These are phyloP conservation scores for Tolypocladium cylindrosporum DNA, from an alignment of 2,329 filamentous ascomycete species.

Conservation along the genomic window DNA sequence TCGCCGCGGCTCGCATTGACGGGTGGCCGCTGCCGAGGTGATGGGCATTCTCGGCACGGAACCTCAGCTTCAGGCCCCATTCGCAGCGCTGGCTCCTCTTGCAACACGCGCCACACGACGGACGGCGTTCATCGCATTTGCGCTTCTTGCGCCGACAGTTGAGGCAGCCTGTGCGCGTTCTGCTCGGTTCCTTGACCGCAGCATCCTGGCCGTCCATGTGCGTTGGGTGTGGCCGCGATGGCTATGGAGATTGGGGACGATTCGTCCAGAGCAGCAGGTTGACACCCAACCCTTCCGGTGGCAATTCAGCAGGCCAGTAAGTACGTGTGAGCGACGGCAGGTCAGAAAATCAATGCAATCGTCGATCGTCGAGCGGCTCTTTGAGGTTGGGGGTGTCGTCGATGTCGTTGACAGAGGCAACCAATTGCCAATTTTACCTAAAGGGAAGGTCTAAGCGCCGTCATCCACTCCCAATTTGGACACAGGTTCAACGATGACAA, in stretches of 20 bases:
- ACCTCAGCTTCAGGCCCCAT: conserved; percentile 28
- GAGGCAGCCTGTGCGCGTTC: conserved; percentile 15
- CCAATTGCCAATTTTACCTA: not conserved
- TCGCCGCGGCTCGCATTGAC: conserved; percentile 19
- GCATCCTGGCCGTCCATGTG: not conserved
- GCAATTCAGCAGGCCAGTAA: not conserved
- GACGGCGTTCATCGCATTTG: conserved; percentile 26
- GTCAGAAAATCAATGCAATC: not conserved
- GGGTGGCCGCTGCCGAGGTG: conserved; percentile 20
- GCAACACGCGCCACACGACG: conserved; percentile 23
- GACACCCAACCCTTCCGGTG: not conserved
- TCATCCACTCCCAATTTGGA: no score
- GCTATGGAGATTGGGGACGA: no score
- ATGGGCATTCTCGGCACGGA: conserved; percentile 25
- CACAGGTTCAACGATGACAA: no score
- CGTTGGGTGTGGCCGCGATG: not conserved
- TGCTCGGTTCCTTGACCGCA: not conserved
- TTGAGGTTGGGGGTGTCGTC: not conserved
- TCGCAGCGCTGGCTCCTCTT: conserved; percentile 20
- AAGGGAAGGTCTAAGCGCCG: not conserved
- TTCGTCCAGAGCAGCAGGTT: not conserved
- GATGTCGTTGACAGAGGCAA: not conserved
- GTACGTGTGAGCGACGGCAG: not conserved
- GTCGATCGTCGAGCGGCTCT: not conserved
- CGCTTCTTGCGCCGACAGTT: conserved; percentile 28